Evolutionary conservation across 2,329 filamentous ascomycete species (phyloP), one percentile per base, ranked within the genome.

Genomic region (Neurospora sp.): DNA sequence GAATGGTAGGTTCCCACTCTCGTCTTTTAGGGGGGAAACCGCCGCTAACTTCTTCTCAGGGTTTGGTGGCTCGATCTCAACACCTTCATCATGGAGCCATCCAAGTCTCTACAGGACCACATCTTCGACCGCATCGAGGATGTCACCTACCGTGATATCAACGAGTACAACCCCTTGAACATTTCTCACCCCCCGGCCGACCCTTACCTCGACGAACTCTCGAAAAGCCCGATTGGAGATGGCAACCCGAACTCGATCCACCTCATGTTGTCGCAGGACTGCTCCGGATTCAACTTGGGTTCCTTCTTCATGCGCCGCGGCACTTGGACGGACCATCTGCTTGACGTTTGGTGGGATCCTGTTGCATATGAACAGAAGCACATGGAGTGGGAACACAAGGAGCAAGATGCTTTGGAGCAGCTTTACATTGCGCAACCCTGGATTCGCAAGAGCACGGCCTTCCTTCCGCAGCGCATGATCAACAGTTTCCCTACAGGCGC

Each of bases 31-130:
- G 28, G 28, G 28, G 3, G 4, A 28, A 28, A 4, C 28, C 67
- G 67, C 36, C 11, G 57, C 75, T 78, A 72, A 78, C 74, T 41
- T 68, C 57, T 66, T 23, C 69, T 72, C 57, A 97, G 94, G 94
- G 96, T 99, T 77, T 99, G 96, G 96, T 99, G 96, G 95, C 85
- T 99, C 70, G 96, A 99, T 80, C 87, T 98, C 46, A 97, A 97
- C 82, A 99, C 96, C 3, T 96, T 95, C 81, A 90, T 99, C 79
- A 99, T 99, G 96, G 96, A 99, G 78, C 93, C 93, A 3, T 90
- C 88, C 23, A 92, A 93, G 80, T 97, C 95, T 10, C 86, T 99
- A 23, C 94, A 98, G 79, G 85, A 86, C 62, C 95, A 99, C 80
- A 88, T 99, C 75, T 97, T 99, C 85, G 88, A 94, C 79, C 81